Evolutionary conservation across 108 stramenopile species (phyloP).

Genomic region (Cyclotella kingstonii): DNA sequence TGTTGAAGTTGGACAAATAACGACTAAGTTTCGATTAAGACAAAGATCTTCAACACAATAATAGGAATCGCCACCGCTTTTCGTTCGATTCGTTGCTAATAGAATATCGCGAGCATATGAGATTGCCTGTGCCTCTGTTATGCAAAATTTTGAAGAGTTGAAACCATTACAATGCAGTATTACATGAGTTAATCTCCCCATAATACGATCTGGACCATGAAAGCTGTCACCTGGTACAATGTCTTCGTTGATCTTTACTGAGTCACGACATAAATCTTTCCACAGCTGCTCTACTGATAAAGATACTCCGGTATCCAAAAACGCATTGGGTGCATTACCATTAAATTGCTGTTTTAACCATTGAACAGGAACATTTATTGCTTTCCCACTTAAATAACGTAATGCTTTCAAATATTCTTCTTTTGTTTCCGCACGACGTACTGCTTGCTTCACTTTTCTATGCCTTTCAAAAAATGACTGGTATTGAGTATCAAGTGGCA

Average conservation of each 20-base stretch:
- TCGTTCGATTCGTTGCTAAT: constrained; percentile 72
- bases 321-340: constrained; percentile 39
- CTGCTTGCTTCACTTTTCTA: constrained; percentile 45
- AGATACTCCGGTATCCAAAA: constrained; percentile 53
- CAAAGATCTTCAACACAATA: constrained; percentile 78
- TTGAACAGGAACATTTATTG: constrained; percentile 69
- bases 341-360: constrained; percentile 77
- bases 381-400: constrained; percentile 19
- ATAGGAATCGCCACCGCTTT: constrained; percentile 82
- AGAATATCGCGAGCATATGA: constrained; percentile 78
- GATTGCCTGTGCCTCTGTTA: constrained; percentile 71
- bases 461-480: constrained; percentile 58
- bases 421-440: constrained; percentile 54
- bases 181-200: constrained; percentile 58
- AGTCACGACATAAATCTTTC: constrained; percentile 76
- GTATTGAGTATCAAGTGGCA: constrained; percentile 58
- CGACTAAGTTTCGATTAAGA: constrained; percentile 66
- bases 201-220: constrained; percentile 73
- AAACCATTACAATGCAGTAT: constrained; percentile 38
- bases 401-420: constrained; percentile 56
- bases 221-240: constrained; percentile 60
- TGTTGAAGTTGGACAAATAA: constrained; percentile 63
- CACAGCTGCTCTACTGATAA: constrained; percentile 69
- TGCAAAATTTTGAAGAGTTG: constrained; percentile 16
- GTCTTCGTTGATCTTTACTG: constrained; percentile 72